Conservation (phyloP, 495 filamentous ascomycete genomes). For the Tuber borchii region DNA sequence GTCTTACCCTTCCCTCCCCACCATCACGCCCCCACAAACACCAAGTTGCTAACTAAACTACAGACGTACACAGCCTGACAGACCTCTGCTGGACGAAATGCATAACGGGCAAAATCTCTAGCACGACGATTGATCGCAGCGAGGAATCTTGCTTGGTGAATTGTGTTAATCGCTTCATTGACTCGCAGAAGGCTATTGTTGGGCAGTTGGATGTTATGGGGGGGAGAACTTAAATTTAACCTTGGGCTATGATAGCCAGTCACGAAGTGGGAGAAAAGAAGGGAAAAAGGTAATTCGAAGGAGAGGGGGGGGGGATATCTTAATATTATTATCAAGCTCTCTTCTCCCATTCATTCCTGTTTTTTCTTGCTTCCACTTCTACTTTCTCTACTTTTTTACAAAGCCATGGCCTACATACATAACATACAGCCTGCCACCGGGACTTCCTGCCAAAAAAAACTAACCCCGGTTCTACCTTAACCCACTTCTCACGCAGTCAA, state of each 20-base stretch:
- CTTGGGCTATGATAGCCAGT: too few species aligned
- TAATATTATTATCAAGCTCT: neutral
- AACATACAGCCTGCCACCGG: neutral
- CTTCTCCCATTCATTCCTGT: neutral
- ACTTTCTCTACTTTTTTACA: neutral
- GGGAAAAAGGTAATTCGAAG: neutral
- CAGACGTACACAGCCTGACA: conserved; percentile 77
- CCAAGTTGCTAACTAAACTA: too few species aligned
- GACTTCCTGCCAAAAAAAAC: neutral
- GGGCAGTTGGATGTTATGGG: conserved; percentile 68
- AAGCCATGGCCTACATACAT: neutral
- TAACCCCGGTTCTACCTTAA: neutral
- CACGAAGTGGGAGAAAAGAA: neutral
- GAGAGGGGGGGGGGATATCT: neutral
- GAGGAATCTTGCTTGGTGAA: conserved; percentile 81
- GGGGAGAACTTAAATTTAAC: conserved; percentile 30
- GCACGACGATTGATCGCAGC: conserved; percentile 59
- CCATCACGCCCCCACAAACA: too few species aligned
- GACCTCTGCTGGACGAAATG: conserved; percentile 93
- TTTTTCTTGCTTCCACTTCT: neutral
- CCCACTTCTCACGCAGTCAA: neutral
- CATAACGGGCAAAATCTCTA: conserved; percentile 56
- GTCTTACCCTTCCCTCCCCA: too few species aligned
- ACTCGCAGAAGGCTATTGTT: conserved; percentile 72
- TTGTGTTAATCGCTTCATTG: conserved; percentile 89